Percentiles rank a stretch among this genome's conserved stretches.
Evolutionary conservation across 202 grass and related monocot genomes (phyloP).

Genomic region (Dendrocalamus latiflorus): DNA sequence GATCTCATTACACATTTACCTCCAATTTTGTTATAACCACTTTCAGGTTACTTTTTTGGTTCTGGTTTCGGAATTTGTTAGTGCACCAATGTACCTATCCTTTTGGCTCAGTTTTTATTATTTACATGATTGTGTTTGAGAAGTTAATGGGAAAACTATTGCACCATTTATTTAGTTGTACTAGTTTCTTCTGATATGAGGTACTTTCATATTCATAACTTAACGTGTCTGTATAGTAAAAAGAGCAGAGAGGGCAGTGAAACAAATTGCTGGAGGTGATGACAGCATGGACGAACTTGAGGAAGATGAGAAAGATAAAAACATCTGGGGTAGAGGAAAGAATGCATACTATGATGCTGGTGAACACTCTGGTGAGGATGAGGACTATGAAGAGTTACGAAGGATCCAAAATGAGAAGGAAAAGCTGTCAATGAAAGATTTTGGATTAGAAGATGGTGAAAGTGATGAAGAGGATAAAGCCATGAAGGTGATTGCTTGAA

Average conservation of each 20-base stretch:
- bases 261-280: conserved; percentile 68
- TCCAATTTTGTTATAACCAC: neutral
- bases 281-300: conserved; percentile 74
- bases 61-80: neutral
- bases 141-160: neutral
- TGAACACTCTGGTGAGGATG: conserved; percentile 61
- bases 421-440: conserved; percentile 67
- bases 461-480: conserved; percentile 45
- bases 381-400: conserved; percentile 46
- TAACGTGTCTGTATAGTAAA: conserved; percentile 41
- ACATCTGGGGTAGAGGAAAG: conserved; percentile 60
- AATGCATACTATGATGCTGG: conserved; percentile 49
- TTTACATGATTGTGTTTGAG: neutral
- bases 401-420: conserved; percentile 52
- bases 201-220: conserved; percentile 9
- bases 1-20: neutral
- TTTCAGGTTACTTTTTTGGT: neutral
- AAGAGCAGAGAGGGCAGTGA: conserved; percentile 52
- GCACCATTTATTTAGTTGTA: neutral
- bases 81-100: neutral
- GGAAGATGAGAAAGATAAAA: conserved; percentile 44
- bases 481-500: conserved; percentile 42
- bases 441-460: conserved; percentile 62
- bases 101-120: neutral
- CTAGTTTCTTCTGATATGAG: conserved; percentile 16